These are phyloP conservation scores for Brasenia schreberi DNA, from an alignment of 164 flowering plant species.

Conservation along the genomic window DNA sequence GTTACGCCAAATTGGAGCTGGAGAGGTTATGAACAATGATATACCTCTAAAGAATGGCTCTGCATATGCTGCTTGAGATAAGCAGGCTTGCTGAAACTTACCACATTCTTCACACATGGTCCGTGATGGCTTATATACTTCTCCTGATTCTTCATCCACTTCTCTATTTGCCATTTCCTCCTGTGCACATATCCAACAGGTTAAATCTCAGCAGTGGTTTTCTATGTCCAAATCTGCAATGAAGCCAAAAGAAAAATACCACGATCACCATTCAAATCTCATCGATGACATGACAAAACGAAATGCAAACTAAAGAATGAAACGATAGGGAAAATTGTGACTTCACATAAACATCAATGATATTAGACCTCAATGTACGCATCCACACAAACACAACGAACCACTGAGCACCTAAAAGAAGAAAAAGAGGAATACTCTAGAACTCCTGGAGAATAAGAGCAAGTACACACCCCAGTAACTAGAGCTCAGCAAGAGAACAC, in stretches of 20 bases:
- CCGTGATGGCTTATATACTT: constrained; percentile 7
- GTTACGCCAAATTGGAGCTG: no score
- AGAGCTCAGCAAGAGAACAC: background rate
- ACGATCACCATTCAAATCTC: background rate
- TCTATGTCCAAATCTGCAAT: no score
- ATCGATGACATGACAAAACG: background rate
- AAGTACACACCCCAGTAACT: background rate
- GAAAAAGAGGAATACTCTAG: background rate
- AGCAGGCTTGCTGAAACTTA: constrained; percentile 60
- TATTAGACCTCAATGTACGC: background rate
- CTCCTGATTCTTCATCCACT: constrained; percentile 8
- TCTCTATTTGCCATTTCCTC: constrained; percentile 19
- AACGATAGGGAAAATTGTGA: no score
- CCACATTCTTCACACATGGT: constrained; percentile 69
- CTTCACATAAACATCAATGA: no score
- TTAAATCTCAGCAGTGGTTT: no score
- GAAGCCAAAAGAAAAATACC: background rate
- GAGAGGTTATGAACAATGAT: background rate
- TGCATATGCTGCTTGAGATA: constrained; percentile 78
- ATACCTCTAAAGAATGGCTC: constrained; percentile 78
- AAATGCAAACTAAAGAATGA: no score
- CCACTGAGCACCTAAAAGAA: no score
- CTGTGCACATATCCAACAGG: constrained; percentile 7
- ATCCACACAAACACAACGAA: background rate
- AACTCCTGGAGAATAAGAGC: no score